Conservation (phyloP, 257 asterid genomes). For the Verbascum thapsus region DNA sequence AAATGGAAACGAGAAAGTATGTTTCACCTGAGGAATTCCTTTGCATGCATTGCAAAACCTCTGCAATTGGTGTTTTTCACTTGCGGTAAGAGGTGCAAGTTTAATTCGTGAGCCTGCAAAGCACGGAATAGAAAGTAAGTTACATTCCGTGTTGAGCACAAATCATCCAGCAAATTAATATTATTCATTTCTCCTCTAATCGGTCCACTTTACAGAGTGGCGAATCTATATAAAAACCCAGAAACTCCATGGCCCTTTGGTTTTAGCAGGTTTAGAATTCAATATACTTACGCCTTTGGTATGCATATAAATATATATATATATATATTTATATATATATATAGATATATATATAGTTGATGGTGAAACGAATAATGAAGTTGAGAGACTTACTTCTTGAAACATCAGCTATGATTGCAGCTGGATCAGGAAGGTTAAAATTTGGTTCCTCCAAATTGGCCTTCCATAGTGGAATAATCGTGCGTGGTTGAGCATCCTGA, state of each 20-base stretch:
- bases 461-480: constrained; percentile 83
- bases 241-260: constrained; percentile 13
- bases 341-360: no score
- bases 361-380: constrained; percentile 16
- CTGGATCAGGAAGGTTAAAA: constrained; percentile 73
- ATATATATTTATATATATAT: no score
- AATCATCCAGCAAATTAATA: constrained; percentile 4
- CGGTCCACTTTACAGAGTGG: background rate
- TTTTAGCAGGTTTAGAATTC: constrained; percentile 35
- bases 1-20: background rate
- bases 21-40: constrained; percentile 92
- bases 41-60: constrained; percentile 91
- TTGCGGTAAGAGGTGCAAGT: constrained; percentile 63
- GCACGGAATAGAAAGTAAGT: constrained; percentile 24
- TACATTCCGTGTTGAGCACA: constrained; percentile 2
- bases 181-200: constrained; percentile 10
- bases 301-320: no score
- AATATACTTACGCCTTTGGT: constrained; percentile 74
- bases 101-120: constrained; percentile 65
- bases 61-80: constrained; percentile 66
- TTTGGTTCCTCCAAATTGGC: constrained; percentile 87
- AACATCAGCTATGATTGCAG: constrained; percentile 60
- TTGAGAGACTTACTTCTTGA: constrained; percentile 63
- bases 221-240: no score
- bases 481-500: constrained; percentile 93